Evolutionary conservation across 345 rosid genomes (phyloP).

Genomic region (Dipteronia sinensis): DNA sequence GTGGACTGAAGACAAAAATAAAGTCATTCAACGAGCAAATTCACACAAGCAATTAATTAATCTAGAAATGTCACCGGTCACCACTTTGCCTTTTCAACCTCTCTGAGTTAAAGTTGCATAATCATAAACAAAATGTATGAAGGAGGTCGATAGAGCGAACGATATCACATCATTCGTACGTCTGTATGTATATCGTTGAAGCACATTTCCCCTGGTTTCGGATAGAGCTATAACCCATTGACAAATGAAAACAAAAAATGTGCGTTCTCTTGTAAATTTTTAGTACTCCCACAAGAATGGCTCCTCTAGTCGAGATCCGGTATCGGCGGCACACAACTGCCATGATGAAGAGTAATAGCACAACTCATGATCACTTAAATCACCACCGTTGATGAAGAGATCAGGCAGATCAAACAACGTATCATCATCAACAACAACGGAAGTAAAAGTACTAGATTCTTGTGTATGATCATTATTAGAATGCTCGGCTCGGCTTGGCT

Average conservation of each 20-base stretch:
- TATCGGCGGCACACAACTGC: conserved; percentile 65
- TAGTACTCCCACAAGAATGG: conserved; percentile 54
- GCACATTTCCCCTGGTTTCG: no score
- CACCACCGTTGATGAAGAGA: conserved; percentile 47
- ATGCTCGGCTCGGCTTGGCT: conserved; percentile 32
- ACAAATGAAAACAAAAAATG: background rate
- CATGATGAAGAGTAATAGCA: conserved; percentile 47
- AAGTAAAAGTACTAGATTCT: conserved; percentile 42
- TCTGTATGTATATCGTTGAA: no score
- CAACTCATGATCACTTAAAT: conserved; percentile 42
- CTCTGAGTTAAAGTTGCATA: background rate
- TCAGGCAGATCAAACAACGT: conserved; percentile 87
- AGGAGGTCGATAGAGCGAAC: background rate
- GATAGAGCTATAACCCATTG: background rate
- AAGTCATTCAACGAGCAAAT: background rate
- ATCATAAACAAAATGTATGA: background rate
- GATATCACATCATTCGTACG: background rate
- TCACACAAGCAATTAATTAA: background rate
- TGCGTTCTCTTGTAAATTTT: background rate
- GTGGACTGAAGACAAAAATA: background rate
- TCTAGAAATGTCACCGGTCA: background rate
- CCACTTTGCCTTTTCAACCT: background rate
- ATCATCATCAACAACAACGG: conserved; percentile 30
- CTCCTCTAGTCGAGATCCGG: conserved; percentile 65
- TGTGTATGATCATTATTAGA: conserved; percentile 33